Conservation (phyloP, 1,284 basidiomycete genomes). For the Trametes polyzona region DNA sequence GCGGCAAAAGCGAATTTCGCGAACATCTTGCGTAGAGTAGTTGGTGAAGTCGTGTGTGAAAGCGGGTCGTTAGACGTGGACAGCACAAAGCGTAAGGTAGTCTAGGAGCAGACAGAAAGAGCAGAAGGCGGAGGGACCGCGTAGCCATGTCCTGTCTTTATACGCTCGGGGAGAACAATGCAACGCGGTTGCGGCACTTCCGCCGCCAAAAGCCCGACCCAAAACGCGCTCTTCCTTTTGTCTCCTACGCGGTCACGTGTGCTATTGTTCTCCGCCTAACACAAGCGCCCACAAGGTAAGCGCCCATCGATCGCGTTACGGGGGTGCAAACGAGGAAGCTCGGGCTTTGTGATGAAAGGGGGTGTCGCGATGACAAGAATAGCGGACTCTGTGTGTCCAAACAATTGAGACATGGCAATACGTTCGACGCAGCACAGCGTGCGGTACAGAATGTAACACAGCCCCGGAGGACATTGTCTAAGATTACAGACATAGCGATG, state of each 20-base stretch:
- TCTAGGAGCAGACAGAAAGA: constrained; percentile 3
- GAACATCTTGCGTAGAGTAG: constrained; percentile 5
- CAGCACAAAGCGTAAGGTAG: constrained; percentile 6
- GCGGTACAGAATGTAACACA: background rate
- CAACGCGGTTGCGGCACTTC: background rate
- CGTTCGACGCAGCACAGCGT: background rate
- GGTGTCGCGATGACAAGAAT: background rate
- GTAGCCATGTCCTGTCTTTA: constrained; percentile 3
- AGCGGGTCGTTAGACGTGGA: constrained; percentile 7
- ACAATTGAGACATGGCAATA: background rate
- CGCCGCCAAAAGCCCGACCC: too few species aligned
- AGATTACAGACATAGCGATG: too few species aligned
- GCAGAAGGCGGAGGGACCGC: background rate
- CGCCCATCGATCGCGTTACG: constrained; percentile 11
- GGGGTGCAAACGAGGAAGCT: background rate
- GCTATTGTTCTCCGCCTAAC: constrained; percentile 21
- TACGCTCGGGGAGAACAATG: constrained; percentile 21
- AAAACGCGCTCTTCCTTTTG: constrained; percentile 13
- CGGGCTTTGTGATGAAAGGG: background rate
- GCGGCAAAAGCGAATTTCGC: constrained; percentile 20
- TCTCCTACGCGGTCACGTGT: constrained; percentile 26
- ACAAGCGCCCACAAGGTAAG: constrained; percentile 2
- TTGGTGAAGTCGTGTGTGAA: background rate
- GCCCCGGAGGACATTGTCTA: too few species aligned
- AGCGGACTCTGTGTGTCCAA: background rate